Conservation (phyloP, 345 rosid species). For the Bruguiera parviflora region DNA sequence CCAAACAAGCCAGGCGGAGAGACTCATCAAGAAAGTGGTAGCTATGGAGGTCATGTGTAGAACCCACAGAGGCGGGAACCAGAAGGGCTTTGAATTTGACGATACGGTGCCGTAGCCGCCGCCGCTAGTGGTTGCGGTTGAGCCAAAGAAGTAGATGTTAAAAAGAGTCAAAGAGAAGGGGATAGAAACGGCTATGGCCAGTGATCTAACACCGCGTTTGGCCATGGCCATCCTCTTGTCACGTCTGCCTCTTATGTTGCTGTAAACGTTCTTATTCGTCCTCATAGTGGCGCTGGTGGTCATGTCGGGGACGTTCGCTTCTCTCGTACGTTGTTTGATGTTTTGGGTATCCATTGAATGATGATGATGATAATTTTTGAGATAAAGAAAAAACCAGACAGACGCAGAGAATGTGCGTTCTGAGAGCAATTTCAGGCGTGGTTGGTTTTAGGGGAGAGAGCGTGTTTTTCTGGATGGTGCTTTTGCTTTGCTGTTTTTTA, state of each 20-base stretch:
- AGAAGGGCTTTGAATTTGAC: constrained; percentile 25
- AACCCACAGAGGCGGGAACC: constrained; percentile 69
- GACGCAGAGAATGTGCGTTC: constrained; percentile 1
- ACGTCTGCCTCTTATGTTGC: constrained; percentile 15
- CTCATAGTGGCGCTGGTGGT: constrained; percentile 14
- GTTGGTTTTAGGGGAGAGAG: constrained; percentile 1
- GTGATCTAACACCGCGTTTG: constrained; percentile 63
- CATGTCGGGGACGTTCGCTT: constrained; percentile 17
- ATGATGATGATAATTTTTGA: neutral
- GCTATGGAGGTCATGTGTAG: constrained; percentile 46
- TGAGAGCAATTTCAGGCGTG: constrained; percentile 20
- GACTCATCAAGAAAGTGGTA: constrained; percentile 58
- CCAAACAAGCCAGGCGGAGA: constrained; percentile 92
- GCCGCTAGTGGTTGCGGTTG: constrained; percentile 19
- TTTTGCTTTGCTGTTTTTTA: too few relatives aligned
- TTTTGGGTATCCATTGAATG: constrained; percentile 53
- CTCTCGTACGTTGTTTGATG: constrained; percentile 48
- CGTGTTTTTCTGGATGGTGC: neutral
- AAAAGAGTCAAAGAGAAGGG: constrained; percentile 59
- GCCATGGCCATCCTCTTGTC: constrained; percentile 57
- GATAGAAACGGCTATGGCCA: constrained; percentile 51
- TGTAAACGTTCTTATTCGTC: constrained; percentile 14
- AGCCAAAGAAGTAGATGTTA: constrained; percentile 49
- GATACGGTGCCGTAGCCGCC: constrained; percentile 7
- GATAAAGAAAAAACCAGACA: neutral